A percentile compares a stretch with the other conserved stretches of the same genome.
phyloP scores from a whole-genome alignment of 805 yeast species.

The Wickerhamiella cacticola region DNA sequence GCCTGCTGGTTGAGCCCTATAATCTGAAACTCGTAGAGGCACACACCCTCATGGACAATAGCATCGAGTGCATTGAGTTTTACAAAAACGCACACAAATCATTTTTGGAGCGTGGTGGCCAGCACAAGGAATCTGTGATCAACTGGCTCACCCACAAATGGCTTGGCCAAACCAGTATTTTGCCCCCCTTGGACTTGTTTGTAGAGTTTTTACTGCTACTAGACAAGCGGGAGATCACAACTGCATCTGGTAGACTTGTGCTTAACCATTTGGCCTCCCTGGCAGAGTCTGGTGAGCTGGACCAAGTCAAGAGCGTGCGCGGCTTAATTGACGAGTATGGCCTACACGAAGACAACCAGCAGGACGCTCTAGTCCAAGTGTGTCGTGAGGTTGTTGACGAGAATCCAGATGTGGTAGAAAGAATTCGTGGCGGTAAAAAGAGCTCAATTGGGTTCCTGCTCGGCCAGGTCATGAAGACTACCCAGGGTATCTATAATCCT shows the following conservation, averaged over 20 bases:
- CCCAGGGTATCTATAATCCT: slow-evolving; percentile 44
- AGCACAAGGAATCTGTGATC: slow-evolving; percentile 36
- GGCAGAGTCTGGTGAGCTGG: neutral
- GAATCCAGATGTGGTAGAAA: slow-evolving; percentile 44
- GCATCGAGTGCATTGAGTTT: slow-evolving; percentile 17
- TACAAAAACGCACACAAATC: slow-evolving; percentile 33
- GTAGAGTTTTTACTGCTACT: slow-evolving; percentile 46
- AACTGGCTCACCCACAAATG: slow-evolving; percentile 81
- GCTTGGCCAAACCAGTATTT: slow-evolving; percentile 53
- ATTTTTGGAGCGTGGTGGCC: slow-evolving; percentile 21
- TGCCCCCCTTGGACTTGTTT: slow-evolving; percentile 36
- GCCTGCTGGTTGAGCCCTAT: slow-evolving; percentile 40
- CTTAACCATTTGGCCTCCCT: slow-evolving; percentile 39
- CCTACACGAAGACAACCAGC: slow-evolving; percentile 17
- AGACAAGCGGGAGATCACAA: slow-evolving; percentile 39
- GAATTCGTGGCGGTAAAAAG: slow-evolving; percentile 46
- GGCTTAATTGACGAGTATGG: slow-evolving; percentile 9
- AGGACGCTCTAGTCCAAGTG: slow-evolving; percentile 32
- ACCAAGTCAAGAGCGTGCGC: neutral
- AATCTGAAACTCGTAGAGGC: slow-evolving; percentile 62
- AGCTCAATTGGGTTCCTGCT: slow-evolving; percentile 63
- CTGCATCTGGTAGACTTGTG: slow-evolving; percentile 54
- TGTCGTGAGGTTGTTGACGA: slow-evolving; percentile 37
- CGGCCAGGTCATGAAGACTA: slow-evolving; percentile 72
- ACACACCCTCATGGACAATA: slow-evolving; percentile 48